These are phyloP conservation scores for Candida tropicalis DNA, from an alignment of 1,139 yeast species.

Conservation along the genomic window DNA sequence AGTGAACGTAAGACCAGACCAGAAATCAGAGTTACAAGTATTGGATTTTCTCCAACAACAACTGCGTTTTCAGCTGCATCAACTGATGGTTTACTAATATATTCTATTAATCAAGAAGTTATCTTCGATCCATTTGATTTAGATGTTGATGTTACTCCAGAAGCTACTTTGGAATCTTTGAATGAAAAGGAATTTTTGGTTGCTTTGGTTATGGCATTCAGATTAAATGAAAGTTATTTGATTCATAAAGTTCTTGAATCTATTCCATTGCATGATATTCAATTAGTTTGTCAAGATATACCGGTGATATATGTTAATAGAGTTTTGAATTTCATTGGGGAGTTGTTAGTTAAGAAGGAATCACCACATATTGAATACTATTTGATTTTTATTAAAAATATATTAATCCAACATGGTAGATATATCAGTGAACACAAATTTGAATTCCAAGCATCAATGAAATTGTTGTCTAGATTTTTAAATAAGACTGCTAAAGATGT, in stretches of 20 bases:
- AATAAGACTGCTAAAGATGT: constrained; percentile 77
- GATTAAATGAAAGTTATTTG: constrained; percentile 80
- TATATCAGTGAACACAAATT: constrained; percentile 66
- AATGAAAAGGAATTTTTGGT: constrained; percentile 71
- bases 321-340: constrained; percentile 71
- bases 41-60: constrained; percentile 88
- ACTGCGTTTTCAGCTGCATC: constrained; percentile 93
- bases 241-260: constrained; percentile 74
- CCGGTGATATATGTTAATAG: constrained; percentile 79
- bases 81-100: constrained; percentile 88
- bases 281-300: constrained; percentile 62
- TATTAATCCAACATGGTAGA: constrained; percentile 75
- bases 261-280: constrained; percentile 75
- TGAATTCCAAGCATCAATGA: constrained; percentile 65
- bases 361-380: constrained; percentile 86
- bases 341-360: constrained; percentile 55
- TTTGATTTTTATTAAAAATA: constrained; percentile 73
- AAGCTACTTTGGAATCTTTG: constrained; percentile 64
- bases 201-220: constrained; percentile 90
- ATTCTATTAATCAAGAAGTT: constrained; percentile 73
- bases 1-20: constrained; percentile 77
- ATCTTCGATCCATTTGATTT: constrained; percentile 94
- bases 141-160: constrained; percentile 91
- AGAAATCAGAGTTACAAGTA: constrained; percentile 73
- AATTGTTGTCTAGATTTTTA: constrained; percentile 75